Conservation (phyloP, 345 rosid species). For the Eucalyptus camaldulensis region DNA sequence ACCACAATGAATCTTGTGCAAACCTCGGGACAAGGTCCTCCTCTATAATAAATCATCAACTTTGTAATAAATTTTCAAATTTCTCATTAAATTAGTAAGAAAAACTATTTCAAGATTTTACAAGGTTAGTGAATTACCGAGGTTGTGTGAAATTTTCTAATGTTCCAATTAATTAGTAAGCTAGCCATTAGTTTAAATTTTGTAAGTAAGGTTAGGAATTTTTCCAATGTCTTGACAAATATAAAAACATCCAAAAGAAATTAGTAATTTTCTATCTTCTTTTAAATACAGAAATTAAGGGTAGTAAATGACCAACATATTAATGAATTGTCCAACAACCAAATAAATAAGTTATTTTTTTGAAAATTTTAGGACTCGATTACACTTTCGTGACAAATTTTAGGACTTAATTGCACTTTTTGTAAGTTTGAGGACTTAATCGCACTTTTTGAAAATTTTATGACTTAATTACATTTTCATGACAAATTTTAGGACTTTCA, state of each 20-base stretch:
- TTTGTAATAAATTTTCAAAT: not conserved
- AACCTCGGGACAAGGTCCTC: not conserved
- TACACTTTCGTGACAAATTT: rapidly evolving
- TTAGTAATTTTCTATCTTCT: not conserved
- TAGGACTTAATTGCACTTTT: no score
- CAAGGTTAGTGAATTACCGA: not conserved
- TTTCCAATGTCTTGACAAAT: not conserved
- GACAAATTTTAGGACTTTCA: no score
- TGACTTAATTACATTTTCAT: no score
- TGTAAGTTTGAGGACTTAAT: no score
- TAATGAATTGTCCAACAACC: not conserved
- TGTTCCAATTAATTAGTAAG: not conserved
- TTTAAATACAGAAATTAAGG: not conserved
- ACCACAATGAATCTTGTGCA: not conserved
- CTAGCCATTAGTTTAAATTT: not conserved
- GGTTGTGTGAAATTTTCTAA: not conserved
- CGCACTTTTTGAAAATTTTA: no score
- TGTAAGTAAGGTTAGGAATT: not conserved
- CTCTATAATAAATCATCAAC: not conserved
- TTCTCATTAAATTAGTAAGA: not conserved
- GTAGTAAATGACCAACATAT: not conserved
- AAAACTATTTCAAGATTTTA: not conserved
- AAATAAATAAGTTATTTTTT: not conserved
- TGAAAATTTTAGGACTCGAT: not conserved
- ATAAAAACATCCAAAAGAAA: not conserved